Evolutionary conservation across 2,329 filamentous ascomycete species (phyloP), one percentile per base, ranked within the genome.

Genomic region (Fonsecaea erecta): DNA sequence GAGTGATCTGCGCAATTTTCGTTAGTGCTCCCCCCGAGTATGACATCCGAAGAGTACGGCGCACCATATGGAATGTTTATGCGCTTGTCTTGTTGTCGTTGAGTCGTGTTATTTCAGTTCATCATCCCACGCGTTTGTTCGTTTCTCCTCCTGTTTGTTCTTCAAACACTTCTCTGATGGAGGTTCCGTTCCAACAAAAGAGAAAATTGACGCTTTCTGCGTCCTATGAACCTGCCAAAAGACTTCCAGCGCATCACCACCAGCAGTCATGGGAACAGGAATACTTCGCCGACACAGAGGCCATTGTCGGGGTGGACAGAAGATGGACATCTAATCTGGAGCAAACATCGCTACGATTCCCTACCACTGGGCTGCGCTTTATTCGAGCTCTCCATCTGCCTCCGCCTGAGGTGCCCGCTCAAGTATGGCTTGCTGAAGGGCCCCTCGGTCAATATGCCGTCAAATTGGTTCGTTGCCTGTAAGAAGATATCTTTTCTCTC

Each of bases 191-290:
- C n/a, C 35, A 40, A 40, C 35, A 40, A 40, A 40, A 40, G 35
- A 40, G 35, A 40, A 40, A 40, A 16, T 14, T 40, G 14, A 6
- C 35, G 35, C 12, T 14, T 14, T 40, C 35, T 16, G 35, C n/a
- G 16, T 40, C 35, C 14, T 40, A 6, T 40, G n/a, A 2, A 4
- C 35, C 35, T 16, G 14, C 14, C 35, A 40, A 40, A 16, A 40
- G 35, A 16, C 35, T 40, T 40, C n/a, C 35, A 5, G 35, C 35
- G 14, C 35, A 40, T n/a, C 35, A 16, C 35, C 12, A 40, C 12
- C 35, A 14, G 35, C 35, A 40, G 57, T 28, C n/a, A 51, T 52
- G 37, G 48, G 48, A 52, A 52, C n/a, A 52, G 48, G 48, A 52
- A 30, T 52, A 26, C 28, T 52, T 52, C 24, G 48, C 21, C 8